A percentile compares a stretch with the other conserved stretches of the same genome.
Conservation (phyloP, 2,329 filamentous ascomycete genomes). For the Ambrosiella xylebori region DNA sequence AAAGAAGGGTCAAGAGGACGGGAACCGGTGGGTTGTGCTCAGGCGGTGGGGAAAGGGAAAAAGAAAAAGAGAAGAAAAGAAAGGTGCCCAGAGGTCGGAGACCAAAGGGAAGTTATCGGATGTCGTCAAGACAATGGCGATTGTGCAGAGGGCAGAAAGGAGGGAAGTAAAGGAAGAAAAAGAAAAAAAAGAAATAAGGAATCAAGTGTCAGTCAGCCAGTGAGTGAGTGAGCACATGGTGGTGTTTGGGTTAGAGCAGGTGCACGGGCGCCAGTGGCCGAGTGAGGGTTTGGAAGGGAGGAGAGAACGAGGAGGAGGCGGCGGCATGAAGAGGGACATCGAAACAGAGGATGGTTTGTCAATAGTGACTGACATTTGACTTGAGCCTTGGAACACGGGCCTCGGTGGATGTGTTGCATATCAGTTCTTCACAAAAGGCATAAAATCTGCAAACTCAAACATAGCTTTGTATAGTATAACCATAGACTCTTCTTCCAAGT, state of each 20-base stretch:
- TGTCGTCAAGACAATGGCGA: not conserved
- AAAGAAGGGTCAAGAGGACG: not conserved
- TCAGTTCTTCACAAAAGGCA: too few species aligned
- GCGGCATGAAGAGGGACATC: constrained; percentile 1
- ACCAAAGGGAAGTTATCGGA: not conserved
- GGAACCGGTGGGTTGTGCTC: not conserved
- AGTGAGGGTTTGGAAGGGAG: not conserved
- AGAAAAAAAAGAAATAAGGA: not conserved
- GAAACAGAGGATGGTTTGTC: not conserved
- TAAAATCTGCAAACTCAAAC: too few species aligned
- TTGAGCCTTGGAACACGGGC: not conserved
- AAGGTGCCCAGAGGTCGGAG: not conserved
- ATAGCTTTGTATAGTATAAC: too few species aligned
- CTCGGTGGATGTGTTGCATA: not conserved
- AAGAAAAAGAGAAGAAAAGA: constrained; percentile 1
- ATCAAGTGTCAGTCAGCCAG: not conserved
- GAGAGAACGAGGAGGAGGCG: constrained; percentile 1
- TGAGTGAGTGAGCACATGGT: not conserved
- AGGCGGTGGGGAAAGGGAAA: not conserved
- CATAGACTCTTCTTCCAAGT: too few species aligned
- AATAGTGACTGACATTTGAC: not conserved
- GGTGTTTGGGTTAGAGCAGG: too few species aligned
- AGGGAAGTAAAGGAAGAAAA: not conserved
- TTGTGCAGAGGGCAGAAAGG: too few species aligned
- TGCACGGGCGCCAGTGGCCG: not conserved